Conservation (phyloP, 306 rosid species). For the Lagenaria siceraria region DNA sequence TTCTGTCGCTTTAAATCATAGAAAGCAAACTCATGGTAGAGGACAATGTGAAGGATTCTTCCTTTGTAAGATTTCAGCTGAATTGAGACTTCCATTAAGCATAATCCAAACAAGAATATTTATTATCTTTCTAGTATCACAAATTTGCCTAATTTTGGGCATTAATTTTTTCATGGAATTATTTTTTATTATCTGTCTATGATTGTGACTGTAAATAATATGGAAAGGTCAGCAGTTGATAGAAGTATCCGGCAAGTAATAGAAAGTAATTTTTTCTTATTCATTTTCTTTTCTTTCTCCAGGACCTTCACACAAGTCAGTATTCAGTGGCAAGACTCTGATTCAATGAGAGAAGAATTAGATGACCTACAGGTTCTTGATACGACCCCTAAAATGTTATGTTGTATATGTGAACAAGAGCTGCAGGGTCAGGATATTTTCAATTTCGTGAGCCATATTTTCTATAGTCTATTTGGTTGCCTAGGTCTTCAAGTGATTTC, state of each 20-base stretch:
- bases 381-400: not conserved
- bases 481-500: not conserved
- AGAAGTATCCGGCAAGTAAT: not conserved
- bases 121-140: not conserved
- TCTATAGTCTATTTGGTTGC: not conserved
- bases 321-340: constrained; percentile 96
- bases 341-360: constrained; percentile 96
- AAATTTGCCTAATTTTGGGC: not conserved
- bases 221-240: not conserved
- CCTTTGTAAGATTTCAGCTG: too few species aligned
- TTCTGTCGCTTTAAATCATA: too few species aligned
- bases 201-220: not conserved
- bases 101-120: too few species aligned
- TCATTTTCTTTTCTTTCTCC: constrained; percentile 10
- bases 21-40: too few species aligned
- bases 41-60: too few species aligned
- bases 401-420: not conserved
- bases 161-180: not conserved
- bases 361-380: constrained; percentile 79
- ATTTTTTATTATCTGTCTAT: not conserved
- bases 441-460: not conserved
- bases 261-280: not conserved
- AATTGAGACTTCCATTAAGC: too few species aligned
- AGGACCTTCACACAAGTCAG: constrained; percentile 99
- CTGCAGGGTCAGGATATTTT: not conserved